Evolutionary conservation across 1,284 basidiomycete genomes (phyloP), one percentile per base, ranked within the genome.

Genomic region (Ganoderma lingzhi): DNA sequence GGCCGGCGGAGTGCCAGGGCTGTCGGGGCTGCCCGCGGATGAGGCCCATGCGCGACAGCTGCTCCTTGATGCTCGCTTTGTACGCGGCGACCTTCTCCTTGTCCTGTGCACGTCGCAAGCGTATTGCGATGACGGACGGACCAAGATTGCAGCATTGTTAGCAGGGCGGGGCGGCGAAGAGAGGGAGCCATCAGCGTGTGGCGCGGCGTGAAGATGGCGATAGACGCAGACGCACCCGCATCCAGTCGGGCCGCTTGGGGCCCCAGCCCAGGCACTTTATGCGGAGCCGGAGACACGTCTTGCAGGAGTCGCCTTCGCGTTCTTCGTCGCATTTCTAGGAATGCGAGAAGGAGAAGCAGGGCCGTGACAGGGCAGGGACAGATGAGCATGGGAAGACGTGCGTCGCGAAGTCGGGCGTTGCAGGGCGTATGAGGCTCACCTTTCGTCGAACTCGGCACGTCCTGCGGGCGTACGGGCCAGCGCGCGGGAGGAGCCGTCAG

Each of bases 221-320:
- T 69, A 28, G 48, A 51, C 48, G 48, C 65, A 48, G 63, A 85
- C 91, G 81, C 75, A 93, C 93, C 73, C 92, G 82, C 92, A 94
- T 93, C 93, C 92, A 94, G 70, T 93, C 92, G 23, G 92, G 93
- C 64, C 93, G 86, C 77, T 87, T 91, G 17, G 89, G 83, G 6
- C 93, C 93, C 93, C 93, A 94, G 23, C 93, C 93, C 4, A 94
- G 84, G 80, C 93, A 94, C 61, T 91, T 85, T 76, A 94, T 91
- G 65, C 88, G 88, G 30, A 94, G 84, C 53, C 93, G 90, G 72
- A 87, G 86, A 78, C 93, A 94, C 0, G 93, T 94, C 75, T 88
- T 86, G 80, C 93, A 94, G 3, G 92, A 90, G 78, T 91, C 87
- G 71, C 87, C 89, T 77, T 92, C 89, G 73, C 90, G 88, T 75